Conservation (phyloP, 768 basidiomycete species). For the Suillus fuscotomentosus region DNA sequence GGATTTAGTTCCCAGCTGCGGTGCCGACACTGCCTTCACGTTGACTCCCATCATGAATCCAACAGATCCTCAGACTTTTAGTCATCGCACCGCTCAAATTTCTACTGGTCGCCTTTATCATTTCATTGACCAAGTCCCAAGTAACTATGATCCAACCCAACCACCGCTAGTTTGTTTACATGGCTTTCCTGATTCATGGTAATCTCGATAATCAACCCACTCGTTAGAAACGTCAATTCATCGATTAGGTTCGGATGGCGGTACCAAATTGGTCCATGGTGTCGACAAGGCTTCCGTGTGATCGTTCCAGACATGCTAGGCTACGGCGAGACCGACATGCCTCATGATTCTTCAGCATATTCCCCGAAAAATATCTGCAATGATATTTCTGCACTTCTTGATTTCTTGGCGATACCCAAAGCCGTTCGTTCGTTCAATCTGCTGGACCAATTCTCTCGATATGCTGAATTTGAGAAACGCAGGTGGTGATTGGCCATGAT, state of each 20-base stretch:
- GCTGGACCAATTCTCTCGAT: background rate
- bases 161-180: constrained; percentile 71
- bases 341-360: constrained; percentile 52
- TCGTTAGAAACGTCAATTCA: background rate
- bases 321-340: constrained; percentile 68
- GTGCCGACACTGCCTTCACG: constrained; percentile 23
- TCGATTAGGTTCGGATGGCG: constrained; percentile 68
- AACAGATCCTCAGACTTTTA: constrained; percentile 36
- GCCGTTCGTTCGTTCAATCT: constrained; percentile 43
- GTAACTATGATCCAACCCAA: constrained; percentile 32
- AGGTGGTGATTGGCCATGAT: constrained; percentile 77
- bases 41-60: constrained; percentile 14
- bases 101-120: constrained; percentile 66
- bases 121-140: constrained; percentile 69
- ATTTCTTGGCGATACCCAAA: constrained; percentile 47
- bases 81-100: constrained; percentile 49
- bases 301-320: constrained; percentile 52
- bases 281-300: constrained; percentile 57
- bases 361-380: constrained; percentile 56
- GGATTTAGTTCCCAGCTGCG: constrained; percentile 19
- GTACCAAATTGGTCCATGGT: constrained; percentile 72
- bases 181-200: constrained; percentile 74
- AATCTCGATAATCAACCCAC: constrained; percentile 1
- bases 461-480: background rate
- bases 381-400: constrained; percentile 67